Base-by-base conservation (phyloP, 2,329 filamentous ascomycete genomes). In the Massarina eburnea region DNA sequence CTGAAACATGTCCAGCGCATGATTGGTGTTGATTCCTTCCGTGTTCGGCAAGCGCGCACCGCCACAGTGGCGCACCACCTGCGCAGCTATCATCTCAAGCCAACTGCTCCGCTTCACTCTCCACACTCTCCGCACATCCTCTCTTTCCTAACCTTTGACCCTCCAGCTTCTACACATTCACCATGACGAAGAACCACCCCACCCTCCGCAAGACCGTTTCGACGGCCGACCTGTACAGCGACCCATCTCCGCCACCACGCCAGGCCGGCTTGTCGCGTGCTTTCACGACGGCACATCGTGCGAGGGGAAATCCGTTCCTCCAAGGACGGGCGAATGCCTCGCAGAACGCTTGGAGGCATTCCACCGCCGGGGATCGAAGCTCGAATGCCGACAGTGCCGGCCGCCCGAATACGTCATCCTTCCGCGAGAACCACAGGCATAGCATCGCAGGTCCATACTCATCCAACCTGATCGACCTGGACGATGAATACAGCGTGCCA, bases 101-200 rank as follows among this genome's bases (percentile, higher is more conserved):
- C 43, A 38, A 29, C 43, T 26, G 24, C 34, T 45, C 20, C 12
- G 8, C 24, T 30, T 39, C 42, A 37, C 17, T 33, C 41, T 24
- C 41, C 19, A 9, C 35, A 35, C 20, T 7, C 20, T 18, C 7
- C 38, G 38, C 12, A 22, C 19, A 41, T 24, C 9, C 9, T 21
- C 27, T 39, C 17, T 19, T 14, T 17, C 20, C 36, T 18, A 18
- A 21, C 3, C 26, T 29, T 41, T n/a, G 12, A 9, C n/a, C 12
- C 9, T 29, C 17, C 3, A 5, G 7, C 22, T 10, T 27, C 17
- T 17, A 24, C 3, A 33, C 18, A 36, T 12, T 26, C 15, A 59
- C 32, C 27, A 71, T 71, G 68, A 71, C 68, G 8, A 68, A 60
- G 49, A 71, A 69, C 27, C 58, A 63, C 19, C 67, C 67, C n/a